Percentiles rank a stretch among this genome's conserved stretches.
Evolutionary conservation across 371 early-diverging fungal species (phyloP).

Genomic region (Mortierella sp.): DNA sequence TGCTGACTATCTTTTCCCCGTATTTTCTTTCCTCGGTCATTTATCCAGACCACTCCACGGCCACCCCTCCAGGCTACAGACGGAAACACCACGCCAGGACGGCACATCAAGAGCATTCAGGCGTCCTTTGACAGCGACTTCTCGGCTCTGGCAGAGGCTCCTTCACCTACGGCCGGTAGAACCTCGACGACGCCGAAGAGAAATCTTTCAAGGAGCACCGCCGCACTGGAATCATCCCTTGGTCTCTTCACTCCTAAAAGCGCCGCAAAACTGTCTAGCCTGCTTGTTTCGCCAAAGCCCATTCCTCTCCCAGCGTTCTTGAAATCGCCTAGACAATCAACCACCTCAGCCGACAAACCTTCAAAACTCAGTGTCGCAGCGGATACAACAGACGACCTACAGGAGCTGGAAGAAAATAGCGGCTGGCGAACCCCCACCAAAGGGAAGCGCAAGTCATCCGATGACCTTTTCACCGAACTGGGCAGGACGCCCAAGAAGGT

Average conservation of each 20-base stretch:
- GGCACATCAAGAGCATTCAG: conserved; percentile 23
- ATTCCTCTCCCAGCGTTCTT: conserved; percentile 47
- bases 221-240: conserved; percentile 36
- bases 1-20: neutral
- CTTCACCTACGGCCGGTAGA: conserved; percentile 19
- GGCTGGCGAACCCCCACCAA: conserved; percentile 25
- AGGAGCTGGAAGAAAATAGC: neutral
- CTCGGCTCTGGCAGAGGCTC: conserved; percentile 17
- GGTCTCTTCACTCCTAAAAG: conserved; percentile 49
- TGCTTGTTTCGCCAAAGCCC: conserved; percentile 48
- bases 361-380: conserved; percentile 6
- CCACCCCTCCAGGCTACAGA: conserved; percentile 12
- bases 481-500: conserved; percentile 59
- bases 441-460: conserved; percentile 25
- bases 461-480: conserved; percentile 16
- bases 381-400: neutral
- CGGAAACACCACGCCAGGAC: conserved; percentile 16
- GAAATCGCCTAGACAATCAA: conserved; percentile 20
- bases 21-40: neutral
- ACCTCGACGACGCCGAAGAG: conserved; percentile 24
- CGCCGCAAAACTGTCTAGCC: conserved; percentile 40
- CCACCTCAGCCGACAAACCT: conserved; percentile 24
- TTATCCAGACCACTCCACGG: conserved; percentile 18
- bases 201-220: conserved; percentile 17
- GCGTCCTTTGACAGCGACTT: conserved; percentile 26